phyloP scores from a whole-genome alignment of 192 early-diverging fungal genomes.

The Coemansia sp. region DNA sequence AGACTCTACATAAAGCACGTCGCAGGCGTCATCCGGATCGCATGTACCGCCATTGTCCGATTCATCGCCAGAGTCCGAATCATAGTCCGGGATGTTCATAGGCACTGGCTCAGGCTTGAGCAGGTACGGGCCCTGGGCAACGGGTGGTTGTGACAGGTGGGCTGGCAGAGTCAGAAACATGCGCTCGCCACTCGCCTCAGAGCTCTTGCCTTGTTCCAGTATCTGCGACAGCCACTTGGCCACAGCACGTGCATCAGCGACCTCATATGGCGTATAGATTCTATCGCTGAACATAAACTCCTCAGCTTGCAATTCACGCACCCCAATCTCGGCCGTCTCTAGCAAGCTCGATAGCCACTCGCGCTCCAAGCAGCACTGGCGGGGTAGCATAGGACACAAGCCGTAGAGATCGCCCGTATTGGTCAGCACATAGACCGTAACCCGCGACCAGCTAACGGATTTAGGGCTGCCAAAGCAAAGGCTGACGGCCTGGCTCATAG shows the following conservation, averaged over 20 bases:
- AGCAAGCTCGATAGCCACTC: constrained; percentile 40
- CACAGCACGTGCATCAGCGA: constrained; percentile 33
- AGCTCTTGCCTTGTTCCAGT: constrained; percentile 18
- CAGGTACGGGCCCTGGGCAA: constrained; percentile 50
- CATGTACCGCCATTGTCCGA: constrained; percentile 2
- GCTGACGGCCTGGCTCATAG: constrained; percentile 44
- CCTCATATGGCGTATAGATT: constrained; percentile 43
- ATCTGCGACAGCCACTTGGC: constrained; percentile 28
- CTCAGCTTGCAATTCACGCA: constrained; percentile 53
- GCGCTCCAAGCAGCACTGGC: constrained; percentile 31
- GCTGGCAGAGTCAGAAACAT: constrained; percentile 29
- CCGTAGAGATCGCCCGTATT: constrained; percentile 69
- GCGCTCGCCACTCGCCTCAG: constrained; percentile 8
- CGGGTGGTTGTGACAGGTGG: constrained; percentile 12
- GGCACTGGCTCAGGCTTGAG: constrained; percentile 51
- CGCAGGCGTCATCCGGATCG: constrained; percentile 46
- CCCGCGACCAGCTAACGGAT: constrained; percentile 63
- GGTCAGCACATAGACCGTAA: constrained; percentile 70
- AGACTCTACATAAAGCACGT: constrained; percentile 38
- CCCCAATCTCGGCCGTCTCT: constrained; percentile 36
- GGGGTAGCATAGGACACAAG: constrained; percentile 77
- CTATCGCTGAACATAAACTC: constrained; percentile 35
- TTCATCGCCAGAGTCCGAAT: constrained; percentile 22
- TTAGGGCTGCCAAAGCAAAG: constrained; percentile 48
- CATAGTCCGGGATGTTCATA: constrained; percentile 3